Base-by-base conservation (phyloP, 352 stramenopile species). In the Phytophthora sojae region DNA sequence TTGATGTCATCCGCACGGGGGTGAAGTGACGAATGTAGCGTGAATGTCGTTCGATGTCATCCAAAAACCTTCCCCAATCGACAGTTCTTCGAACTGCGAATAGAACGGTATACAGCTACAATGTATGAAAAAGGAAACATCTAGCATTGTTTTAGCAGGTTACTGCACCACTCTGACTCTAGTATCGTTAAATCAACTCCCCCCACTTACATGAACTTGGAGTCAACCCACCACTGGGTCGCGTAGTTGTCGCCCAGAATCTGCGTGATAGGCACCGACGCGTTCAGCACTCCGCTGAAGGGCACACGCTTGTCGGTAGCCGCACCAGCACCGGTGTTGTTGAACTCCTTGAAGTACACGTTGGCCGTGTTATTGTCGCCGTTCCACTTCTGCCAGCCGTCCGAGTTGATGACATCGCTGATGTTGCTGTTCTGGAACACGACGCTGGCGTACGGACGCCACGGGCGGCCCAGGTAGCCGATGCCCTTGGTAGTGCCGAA, bases 341-440 rank as follows among this genome's bases (percentile, higher is more conserved):
- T 53, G 45, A 30, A 53, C 45, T 53, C 45, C 45, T 53, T 53
- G 5, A 53, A 53, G 45, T 53, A 53, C 7, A 53, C 45, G 9
- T 53, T 25, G 45, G n/a, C n/a, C n/a, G 45, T 53, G 45, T 53
- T 53, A 3, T 25, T 29, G 45, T 53, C 45, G 21, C 45, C 45
- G 7, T 56, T 35, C 50, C 50, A 56, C 11, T n/a, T 56, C 7
- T 56, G 21, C 50, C 50, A 56, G 23, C 50, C 50, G 3, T 56
- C 14, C 25, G 50, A 12, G 50, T 56, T 56, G 12, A 56, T 56
- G 5, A 56, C 50, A 14, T 56, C 25, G 23, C 50, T 21, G 21
- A 56, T 21, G 17, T 56, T 35, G 25, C 50, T 56, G 23, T 56
- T 37, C 23, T 56, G 50, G 8, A 21, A 56, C 9, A 56, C 50